These are phyloP conservation scores for Crithidia thermophila DNA, from an alignment of 208 protist species.

Conservation along the genomic window DNA sequence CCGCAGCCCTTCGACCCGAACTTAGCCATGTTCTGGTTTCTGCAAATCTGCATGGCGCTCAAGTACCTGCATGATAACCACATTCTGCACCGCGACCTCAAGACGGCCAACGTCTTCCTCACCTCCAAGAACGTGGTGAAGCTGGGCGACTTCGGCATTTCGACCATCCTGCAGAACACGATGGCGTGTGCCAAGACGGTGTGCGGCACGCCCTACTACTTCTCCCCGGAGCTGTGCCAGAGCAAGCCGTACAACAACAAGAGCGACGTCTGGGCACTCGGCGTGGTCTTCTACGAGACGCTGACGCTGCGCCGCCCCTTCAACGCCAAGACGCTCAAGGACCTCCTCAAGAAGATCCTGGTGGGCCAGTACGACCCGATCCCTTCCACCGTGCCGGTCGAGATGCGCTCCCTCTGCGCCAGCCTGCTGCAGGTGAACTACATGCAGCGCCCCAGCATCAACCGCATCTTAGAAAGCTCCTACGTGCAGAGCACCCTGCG, in stretches of 20 bases:
- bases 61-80: conserved; percentile 94
- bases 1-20: conserved; percentile 82
- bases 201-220: conserved; percentile 97
- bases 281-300: conserved; percentile 92
- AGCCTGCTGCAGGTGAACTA: conserved; percentile 86
- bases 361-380: conserved; percentile 89
- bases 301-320: conserved; percentile 91
- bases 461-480: conserved; percentile 83
- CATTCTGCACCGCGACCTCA: conserved; percentile 92
- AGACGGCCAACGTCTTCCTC: conserved; percentile 92
- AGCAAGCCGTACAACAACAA: conserved; percentile 95
- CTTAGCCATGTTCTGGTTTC: conserved; percentile 91
- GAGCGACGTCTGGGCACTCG: conserved; percentile 93
- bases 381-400: conserved; percentile 65
- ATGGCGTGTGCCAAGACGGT: conserved; percentile 93
- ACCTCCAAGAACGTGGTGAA: conserved; percentile 89
- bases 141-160: conserved; percentile 93
- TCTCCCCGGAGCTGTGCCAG: conserved; percentile 95
- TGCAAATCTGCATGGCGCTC: conserved; percentile 91
- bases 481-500: conserved; percentile 87
- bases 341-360: conserved; percentile 92
- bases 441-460: conserved; percentile 84
- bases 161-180: conserved; percentile 92
- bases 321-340: conserved; percentile 87
- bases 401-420: conserved; percentile 82